phyloP scores from a whole-genome alignment of 2,329 filamentous ascomycete species.

The Colletotrichum camelliae region DNA sequence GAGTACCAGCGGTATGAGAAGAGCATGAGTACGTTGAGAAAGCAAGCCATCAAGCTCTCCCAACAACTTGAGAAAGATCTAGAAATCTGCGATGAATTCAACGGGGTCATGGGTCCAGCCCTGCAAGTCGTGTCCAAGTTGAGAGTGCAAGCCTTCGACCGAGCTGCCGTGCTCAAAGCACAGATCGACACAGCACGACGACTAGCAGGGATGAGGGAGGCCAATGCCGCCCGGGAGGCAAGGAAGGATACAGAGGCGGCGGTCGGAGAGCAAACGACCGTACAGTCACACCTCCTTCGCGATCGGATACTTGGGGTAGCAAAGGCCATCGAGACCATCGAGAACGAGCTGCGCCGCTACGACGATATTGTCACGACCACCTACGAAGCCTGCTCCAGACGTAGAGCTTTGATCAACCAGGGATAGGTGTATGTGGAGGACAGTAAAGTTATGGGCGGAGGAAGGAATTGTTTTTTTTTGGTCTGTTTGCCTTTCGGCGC shows the following conservation, averaged over 20 bases:
- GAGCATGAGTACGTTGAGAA: background rate
- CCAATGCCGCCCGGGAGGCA: background rate
- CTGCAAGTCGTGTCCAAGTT: background rate
- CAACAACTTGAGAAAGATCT: background rate
- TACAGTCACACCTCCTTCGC: background rate
- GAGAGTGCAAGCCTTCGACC: background rate
- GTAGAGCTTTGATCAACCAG: background rate
- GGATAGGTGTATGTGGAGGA: background rate
- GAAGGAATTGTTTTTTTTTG: background rate
- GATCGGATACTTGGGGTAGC: background rate
- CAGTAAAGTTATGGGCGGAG: background rate
- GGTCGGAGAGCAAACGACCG: background rate
- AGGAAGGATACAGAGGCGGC: background rate
- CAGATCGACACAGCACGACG: background rate
- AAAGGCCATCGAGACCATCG: background rate
- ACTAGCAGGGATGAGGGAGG: background rate
- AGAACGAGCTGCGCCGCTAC: background rate
- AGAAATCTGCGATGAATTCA: background rate
- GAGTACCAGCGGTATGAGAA: background rate
- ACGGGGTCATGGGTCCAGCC: background rate
- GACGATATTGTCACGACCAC: background rate
- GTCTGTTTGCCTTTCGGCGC: background rate
- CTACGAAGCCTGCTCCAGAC: background rate
- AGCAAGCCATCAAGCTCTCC: background rate
- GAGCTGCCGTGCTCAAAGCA: background rate